Conservation (phyloP, 2,329 filamentous ascomycete species). For the Ophiocordyceps sinensis region DNA sequence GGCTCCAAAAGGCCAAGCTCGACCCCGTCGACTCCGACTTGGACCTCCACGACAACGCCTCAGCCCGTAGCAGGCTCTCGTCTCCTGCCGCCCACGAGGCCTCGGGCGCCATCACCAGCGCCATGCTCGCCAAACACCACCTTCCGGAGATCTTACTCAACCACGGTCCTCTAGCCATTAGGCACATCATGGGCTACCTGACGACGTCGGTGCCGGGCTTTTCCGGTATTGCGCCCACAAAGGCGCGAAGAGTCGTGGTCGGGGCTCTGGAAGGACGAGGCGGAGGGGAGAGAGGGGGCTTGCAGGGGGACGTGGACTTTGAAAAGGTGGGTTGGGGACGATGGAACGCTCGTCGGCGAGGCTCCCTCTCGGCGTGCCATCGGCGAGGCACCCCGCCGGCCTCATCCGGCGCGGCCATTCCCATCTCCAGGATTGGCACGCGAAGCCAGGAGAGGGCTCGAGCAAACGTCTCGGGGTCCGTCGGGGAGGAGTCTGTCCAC, state of each 20-base stretch:
- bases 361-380: too few species aligned
- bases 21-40: slow-evolving; percentile 72
- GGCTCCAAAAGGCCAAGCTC: slow-evolving; percentile 43
- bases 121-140: slow-evolving; percentile 77
- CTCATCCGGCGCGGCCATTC: slow-evolving; percentile 36
- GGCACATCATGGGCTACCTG: slow-evolving; percentile 88
- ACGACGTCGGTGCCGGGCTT: slow-evolving; percentile 90
- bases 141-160: slow-evolving; percentile 80
- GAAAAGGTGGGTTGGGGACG: slow-evolving; percentile 96
- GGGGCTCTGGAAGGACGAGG: slow-evolving; percentile 73
- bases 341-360: slow-evolving; percentile 82
- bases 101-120: slow-evolving; percentile 68
- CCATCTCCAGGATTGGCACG: slow-evolving; percentile 33
- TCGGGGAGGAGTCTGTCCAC: slow-evolving; percentile 55
- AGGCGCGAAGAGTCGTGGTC: slow-evolving; percentile 85
- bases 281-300: slow-evolving; percentile 40
- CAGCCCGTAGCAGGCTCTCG: slow-evolving; percentile 18
- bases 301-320: slow-evolving; percentile 63
- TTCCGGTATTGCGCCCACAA: slow-evolving; percentile 72
- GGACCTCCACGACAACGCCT: slow-evolving; percentile 55
- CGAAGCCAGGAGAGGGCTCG: slow-evolving; percentile 33
- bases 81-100: slow-evolving; percentile 48
- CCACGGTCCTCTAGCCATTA: slow-evolving; percentile 84
- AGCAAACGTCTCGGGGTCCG: slow-evolving; percentile 38
- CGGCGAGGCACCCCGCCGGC: slow-evolving; percentile 26